Evolutionary conservation across 768 basidiomycete genomes (phyloP), one percentile per base, ranked within the genome.

Genomic region (Pleurotus platypus): DNA sequence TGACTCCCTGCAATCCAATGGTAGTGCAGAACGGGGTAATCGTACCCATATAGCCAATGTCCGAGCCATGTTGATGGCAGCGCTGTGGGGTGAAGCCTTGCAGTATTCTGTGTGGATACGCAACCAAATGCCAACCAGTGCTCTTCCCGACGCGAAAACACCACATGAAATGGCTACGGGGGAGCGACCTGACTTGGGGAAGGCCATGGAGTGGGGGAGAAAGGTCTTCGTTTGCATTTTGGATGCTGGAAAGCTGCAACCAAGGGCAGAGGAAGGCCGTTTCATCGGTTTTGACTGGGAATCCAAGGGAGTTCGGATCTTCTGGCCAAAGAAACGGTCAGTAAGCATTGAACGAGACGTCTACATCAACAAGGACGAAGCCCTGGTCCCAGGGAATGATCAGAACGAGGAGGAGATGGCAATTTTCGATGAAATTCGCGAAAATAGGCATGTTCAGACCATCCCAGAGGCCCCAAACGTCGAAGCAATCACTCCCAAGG

Each of bases 351-450:
- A 72, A 49, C 30, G 62, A 27, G 63, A 71, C 55, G 57, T 67
- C 13, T 46, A 55, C n/a, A 65, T 66, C 55, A 61, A 66, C 48
- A 59, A 60, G 42, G 43, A 64, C n/a, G 61, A 63, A 12, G 46
- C 49, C 1, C 40, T 63, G 22, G 55, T 55, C 49, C 63, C 57
- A 16, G 63, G 64, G 40, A 62, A 38, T 46, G 58, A 61, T 42
- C 59, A 57, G 58, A 65, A 70, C 65, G 69, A 70, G 63, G 67
- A 65, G 66, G 67, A 66, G 66, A 66, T 61, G 49, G 57, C 59
- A 20, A 20, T 37, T n/a, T 39, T 22, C 35, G n/a, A 54, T 13
- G 30, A 39, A 30, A 30, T 30, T 30, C 30, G 30, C 30, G 8
- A 30, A 30, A 50, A 69, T 50, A 24, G 22, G 35, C 49, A 18